A percentile compares a stretch with the other conserved stretches of the same genome.
phyloP scores from a whole-genome alignment of 257 asterid genomes.

The Plantago ovata region DNA sequence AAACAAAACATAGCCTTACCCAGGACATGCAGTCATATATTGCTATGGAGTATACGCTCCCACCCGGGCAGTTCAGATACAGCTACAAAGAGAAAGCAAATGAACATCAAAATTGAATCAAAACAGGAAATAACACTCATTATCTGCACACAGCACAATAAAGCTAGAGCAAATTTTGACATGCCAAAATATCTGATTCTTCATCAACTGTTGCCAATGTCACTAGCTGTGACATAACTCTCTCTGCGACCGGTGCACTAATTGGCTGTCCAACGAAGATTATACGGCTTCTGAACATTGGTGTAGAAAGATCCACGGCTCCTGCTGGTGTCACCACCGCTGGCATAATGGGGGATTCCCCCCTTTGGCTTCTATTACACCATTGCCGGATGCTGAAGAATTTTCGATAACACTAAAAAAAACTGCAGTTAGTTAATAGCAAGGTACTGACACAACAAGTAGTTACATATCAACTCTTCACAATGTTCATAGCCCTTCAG shows the following conservation, averaged over 20 bases:
- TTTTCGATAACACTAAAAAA: background rate
- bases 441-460: background rate
- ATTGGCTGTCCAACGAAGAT: conserved; percentile 88
- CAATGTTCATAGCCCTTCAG: too few relatives aligned
- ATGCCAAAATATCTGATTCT: conserved; percentile 84
- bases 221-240: conserved; percentile 91
- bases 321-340: conserved; percentile 94
- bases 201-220: conserved; percentile 95
- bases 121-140: conserved; percentile 11
- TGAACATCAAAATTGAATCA: conserved; percentile 9
- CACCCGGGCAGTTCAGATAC: conserved; percentile 95
- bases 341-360: conserved; percentile 97
- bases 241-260: conserved; percentile 80
- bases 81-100: conserved; percentile 44
- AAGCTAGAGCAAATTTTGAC: conserved; percentile 14
- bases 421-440: too few relatives aligned
- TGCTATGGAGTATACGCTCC: conserved; percentile 85
- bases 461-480: background rate
- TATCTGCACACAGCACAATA: conserved; percentile 8
- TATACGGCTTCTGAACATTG: conserved; percentile 87
- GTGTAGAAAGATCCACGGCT: conserved; percentile 79
- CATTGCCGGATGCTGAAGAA: conserved; percentile 37
- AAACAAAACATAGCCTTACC: conserved; percentile 46
- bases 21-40: conserved; percentile 99
- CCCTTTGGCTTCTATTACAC: conserved; percentile 68